Evolutionary conservation across 2,329 filamentous ascomycete genomes (phyloP).

Genomic region (Colletotrichum graminicola): DNA sequence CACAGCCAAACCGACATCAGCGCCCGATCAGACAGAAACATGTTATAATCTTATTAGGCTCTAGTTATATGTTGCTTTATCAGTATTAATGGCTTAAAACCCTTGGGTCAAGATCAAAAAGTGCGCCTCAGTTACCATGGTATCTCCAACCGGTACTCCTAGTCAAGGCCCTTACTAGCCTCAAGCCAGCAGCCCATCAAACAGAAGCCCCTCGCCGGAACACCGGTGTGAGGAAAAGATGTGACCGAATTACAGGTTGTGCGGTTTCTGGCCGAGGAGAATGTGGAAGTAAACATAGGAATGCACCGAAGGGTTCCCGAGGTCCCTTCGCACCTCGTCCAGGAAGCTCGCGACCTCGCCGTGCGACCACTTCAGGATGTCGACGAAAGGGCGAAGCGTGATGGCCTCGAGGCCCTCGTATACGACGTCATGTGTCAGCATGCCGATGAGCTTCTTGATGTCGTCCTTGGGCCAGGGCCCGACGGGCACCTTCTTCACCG

Average conservation of each 20-base stretch:
- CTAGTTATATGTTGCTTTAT: background rate
- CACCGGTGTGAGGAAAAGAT: background rate
- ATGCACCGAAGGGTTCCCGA: slow-evolving; percentile 20
- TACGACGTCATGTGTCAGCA: slow-evolving; percentile 59
- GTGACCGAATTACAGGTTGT: background rate
- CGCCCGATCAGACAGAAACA: background rate
- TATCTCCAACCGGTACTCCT: background rate
- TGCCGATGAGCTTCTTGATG: slow-evolving; percentile 56
- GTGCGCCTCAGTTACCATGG: background rate
- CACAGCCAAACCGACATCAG: background rate
- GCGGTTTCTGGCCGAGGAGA: background rate
- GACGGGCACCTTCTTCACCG: slow-evolving; percentile 65
- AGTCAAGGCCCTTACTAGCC: background rate
- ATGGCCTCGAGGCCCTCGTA: slow-evolving; percentile 58
- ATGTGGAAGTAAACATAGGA: slow-evolving; percentile 31
- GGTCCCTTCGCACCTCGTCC: slow-evolving; percentile 17
- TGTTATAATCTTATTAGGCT: accelerated
- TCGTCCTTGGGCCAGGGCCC: slow-evolving; percentile 65
- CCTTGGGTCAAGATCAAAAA: background rate
- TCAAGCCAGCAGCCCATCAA: background rate
- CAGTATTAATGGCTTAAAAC: background rate
- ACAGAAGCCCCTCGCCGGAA: background rate
- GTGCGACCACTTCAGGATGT: slow-evolving; percentile 54
- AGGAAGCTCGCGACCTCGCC: slow-evolving; percentile 61
- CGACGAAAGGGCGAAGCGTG: slow-evolving; percentile 56